Percentiles rank a stretch among this genome's conserved stretches.
Evolutionary conservation across 345 rosid genomes (phyloP).

Genomic region (Euphorbia pulcherrima): DNA sequence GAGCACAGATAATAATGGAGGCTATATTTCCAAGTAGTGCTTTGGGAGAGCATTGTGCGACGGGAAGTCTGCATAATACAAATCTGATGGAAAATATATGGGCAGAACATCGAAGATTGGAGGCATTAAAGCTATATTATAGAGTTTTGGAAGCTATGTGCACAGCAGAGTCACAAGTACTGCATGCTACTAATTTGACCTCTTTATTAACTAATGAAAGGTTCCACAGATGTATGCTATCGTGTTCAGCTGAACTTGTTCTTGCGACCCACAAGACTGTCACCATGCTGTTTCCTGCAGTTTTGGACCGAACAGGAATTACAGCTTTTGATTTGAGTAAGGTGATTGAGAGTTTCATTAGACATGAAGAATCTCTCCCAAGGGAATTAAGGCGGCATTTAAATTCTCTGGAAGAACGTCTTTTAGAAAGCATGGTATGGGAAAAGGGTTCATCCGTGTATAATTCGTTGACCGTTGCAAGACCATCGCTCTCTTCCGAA

Average conservation of each 20-base stretch:
- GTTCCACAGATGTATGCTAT: slow-evolving; percentile 91
- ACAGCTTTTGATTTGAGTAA: slow-evolving; percentile 99
- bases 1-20: slow-evolving; percentile 83
- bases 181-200: slow-evolving; percentile 78
- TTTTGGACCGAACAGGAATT: slow-evolving; percentile 90
- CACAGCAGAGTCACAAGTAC: slow-evolving; percentile 75
- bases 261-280: slow-evolving; percentile 91
- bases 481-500: slow-evolving; percentile 57
- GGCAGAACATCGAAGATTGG: slow-evolving; percentile 88
- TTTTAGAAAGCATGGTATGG: slow-evolving; percentile 98
- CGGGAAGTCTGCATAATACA: slow-evolving; percentile 63
- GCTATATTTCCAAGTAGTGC: slow-evolving; percentile 86
- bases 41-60: slow-evolving; percentile 53
- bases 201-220: slow-evolving; percentile 89
- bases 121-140: slow-evolving; percentile 81
- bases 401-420: slow-evolving; percentile 91
- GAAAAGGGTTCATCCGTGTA: slow-evolving; percentile 95
- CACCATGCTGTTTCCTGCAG: slow-evolving; percentile 94
- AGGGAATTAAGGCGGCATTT: slow-evolving; percentile 95
- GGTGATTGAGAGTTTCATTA: slow-evolving; percentile 94
- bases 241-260: slow-evolving; percentile 94
- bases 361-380: slow-evolving; percentile 95
- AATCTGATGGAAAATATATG: slow-evolving; percentile 89
- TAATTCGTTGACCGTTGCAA: slow-evolving; percentile 87
- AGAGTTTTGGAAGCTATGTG: slow-evolving; percentile 97